These are phyloP conservation scores for Jacaranda mimosifolia DNA, from an alignment of 257 asterid species.

Conservation along the genomic window DNA sequence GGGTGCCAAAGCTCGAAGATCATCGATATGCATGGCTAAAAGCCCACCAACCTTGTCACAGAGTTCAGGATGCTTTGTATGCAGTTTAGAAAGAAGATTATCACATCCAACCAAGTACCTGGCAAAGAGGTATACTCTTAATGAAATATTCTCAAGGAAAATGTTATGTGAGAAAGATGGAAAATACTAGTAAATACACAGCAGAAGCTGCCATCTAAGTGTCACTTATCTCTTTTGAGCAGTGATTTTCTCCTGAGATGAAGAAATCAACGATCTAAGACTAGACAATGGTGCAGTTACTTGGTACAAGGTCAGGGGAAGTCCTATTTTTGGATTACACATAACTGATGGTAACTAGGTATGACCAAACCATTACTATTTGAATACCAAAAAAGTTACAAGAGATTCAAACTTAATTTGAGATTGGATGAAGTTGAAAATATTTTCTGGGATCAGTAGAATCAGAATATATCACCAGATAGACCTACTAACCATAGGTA, in stretches of 20 bases:
- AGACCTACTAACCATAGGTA: background rate
- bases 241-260: too few relatives aligned
- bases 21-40: conserved; percentile 94
- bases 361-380: background rate
- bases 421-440: too few relatives aligned
- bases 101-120: conserved; percentile 96
- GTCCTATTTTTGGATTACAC: too few relatives aligned
- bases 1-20: conserved; percentile 93
- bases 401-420: too few relatives aligned
- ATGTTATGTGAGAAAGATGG: background rate
- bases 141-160: conserved; percentile 26
- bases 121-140: conserved; percentile 1
- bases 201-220: too few relatives aligned
- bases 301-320: too few relatives aligned
- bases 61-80: conserved; percentile 86
- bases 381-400: background rate
- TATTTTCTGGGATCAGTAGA: background rate
- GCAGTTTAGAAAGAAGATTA: conserved; percentile 83
- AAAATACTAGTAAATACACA: background rate
- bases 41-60: conserved; percentile 99
- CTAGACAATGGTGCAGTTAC: too few relatives aligned
- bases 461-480: background rate
- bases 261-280: too few relatives aligned
- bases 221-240: too few relatives aligned
- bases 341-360: too few relatives aligned